These are phyloP conservation scores for Globisporangium viniferum DNA, from an alignment of 352 stramenopile species.

Conservation along the genomic window DNA sequence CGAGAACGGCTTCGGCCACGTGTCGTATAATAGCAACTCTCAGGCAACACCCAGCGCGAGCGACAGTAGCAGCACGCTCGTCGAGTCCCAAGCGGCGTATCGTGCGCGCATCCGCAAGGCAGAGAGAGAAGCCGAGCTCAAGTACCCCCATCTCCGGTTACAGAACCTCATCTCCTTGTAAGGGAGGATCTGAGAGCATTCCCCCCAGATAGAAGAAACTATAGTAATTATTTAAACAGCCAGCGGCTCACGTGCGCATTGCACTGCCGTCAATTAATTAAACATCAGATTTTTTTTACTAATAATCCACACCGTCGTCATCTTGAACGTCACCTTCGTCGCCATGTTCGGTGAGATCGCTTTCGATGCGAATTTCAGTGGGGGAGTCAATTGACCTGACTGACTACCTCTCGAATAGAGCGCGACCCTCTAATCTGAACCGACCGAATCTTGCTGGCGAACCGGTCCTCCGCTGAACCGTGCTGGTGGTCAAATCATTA, in stretches of 20 bases:
- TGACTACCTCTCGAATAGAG: neutral
- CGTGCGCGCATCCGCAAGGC: constrained; percentile 10
- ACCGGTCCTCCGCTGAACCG: neutral
- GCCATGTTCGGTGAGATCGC: neutral
- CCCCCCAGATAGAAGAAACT: neutral
- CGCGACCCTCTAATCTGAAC: neutral
- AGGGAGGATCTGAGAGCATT: neutral
- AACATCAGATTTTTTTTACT: neutral
- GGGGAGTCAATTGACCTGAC: neutral
- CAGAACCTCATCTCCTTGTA: constrained; percentile 29
- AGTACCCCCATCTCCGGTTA: constrained; percentile 25
- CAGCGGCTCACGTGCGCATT: neutral
- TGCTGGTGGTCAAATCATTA: neutral
- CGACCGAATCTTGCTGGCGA: neutral
- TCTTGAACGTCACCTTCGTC: neutral
- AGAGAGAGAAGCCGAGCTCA: constrained; percentile 20
- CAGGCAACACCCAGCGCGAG: neutral
- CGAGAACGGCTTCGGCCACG: constrained; percentile 30
- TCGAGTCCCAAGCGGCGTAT: constrained; percentile 20
- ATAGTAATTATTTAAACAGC: constrained; percentile 1
- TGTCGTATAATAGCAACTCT: constrained; percentile 22
- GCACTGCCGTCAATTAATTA: neutral
- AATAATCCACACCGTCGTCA: neutral
- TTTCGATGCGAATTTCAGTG: neutral
- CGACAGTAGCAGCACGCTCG: constrained; percentile 13